Conservation (phyloP, 2,329 filamentous ascomycete genomes). For the Sclerotinia nivalis region DNA sequence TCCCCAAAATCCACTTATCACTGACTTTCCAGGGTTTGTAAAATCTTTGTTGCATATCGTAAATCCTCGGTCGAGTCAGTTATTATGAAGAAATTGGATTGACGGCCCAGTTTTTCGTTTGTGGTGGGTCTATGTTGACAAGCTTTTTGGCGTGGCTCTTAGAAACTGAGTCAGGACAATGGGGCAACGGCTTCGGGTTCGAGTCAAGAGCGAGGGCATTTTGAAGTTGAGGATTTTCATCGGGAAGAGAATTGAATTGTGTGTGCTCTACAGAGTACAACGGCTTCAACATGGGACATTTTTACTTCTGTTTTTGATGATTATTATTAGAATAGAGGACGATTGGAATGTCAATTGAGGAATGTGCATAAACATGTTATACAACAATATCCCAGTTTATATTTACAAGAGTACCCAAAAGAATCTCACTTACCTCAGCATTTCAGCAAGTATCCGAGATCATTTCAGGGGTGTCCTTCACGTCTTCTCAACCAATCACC, state of each 20-base stretch:
- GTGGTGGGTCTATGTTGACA: neutral
- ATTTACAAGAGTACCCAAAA: neutral
- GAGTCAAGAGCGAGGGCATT: conserved; percentile 3
- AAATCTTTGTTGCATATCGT: conserved; percentile 20
- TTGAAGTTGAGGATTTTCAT: neutral
- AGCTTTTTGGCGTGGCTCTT: neutral
- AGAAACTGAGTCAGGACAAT: neutral
- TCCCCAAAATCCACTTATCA: conserved; percentile 12
- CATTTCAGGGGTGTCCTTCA: neutral
- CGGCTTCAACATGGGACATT: neutral
- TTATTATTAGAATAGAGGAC: neutral
- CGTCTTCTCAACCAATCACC: neutral
- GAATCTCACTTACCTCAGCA: neutral
- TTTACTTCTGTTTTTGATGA: neutral
- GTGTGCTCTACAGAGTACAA: neutral
- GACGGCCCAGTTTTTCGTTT: neutral
- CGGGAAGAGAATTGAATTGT: neutral
- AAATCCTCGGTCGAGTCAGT: conserved; percentile 24
- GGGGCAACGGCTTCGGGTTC: neutral
- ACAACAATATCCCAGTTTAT: neutral
- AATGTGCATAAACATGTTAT: neutral
- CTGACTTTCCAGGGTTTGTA: neutral
- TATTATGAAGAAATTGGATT: neutral
- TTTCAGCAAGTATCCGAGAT: conserved; percentile 9
- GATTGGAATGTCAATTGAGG: neutral